A percentile compares a stretch with the other conserved stretches of the same genome.
Evolutionary conservation across 805 yeast species (phyloP).

Genomic region (Barnettozyma sucrosica): DNA sequence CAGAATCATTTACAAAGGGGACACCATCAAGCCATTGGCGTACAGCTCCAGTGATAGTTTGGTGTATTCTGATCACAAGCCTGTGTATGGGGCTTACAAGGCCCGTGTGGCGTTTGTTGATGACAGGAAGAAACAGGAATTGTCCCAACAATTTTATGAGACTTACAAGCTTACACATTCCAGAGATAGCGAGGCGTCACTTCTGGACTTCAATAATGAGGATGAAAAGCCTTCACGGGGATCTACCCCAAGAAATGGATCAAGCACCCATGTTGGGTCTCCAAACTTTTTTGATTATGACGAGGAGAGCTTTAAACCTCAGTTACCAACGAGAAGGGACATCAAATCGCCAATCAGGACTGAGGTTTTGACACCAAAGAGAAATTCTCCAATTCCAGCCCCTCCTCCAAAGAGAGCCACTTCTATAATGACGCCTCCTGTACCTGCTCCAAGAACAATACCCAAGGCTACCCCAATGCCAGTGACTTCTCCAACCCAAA

Average conservation of each 20-base stretch:
- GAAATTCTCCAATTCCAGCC: constrained; percentile 14
- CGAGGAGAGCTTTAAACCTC: constrained; percentile 16
- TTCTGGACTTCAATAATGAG: constrained; percentile 17
- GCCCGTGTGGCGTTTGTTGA: constrained; percentile 66
- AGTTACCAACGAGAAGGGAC: constrained; percentile 15
- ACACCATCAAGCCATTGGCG: constrained; percentile 50
- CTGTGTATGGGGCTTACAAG: constrained; percentile 77
- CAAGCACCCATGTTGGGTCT: background rate
- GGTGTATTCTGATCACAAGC: constrained; percentile 81
- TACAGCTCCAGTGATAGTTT: constrained; percentile 63
- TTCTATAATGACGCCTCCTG: background rate
- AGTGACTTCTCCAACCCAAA: background rate
- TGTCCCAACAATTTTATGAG: constrained; percentile 56
- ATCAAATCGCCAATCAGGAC: constrained; percentile 7
- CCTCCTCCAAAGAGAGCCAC: constrained; percentile 12
- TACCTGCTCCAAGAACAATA: constrained; percentile 3
- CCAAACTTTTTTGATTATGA: constrained; percentile 20
- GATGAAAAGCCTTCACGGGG: background rate
- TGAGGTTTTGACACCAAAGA: constrained; percentile 18
- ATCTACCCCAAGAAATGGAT: background rate
- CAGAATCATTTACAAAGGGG: constrained; percentile 66
- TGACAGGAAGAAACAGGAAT: constrained; percentile 47
- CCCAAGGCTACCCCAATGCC: constrained; percentile 8
- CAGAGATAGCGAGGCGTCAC: constrained; percentile 22
- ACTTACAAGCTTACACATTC: constrained; percentile 40